A percentile compares a stretch with the other conserved stretches of the same genome.
Evolutionary conservation across 192 early-diverging fungal species (phyloP).

Genomic region (Backusella psychrophila): DNA sequence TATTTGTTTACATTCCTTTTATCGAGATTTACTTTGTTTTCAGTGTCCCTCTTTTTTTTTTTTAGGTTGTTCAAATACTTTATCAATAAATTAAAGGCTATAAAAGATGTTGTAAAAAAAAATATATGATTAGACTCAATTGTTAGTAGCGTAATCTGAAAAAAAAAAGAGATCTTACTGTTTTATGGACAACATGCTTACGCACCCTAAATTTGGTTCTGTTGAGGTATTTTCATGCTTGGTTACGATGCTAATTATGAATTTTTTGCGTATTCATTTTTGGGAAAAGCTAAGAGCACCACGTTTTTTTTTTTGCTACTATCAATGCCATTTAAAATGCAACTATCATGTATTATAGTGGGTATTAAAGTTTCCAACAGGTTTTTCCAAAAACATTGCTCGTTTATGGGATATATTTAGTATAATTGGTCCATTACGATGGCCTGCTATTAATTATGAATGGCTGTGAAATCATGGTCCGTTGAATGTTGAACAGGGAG

Average conservation of each 20-base stretch:
- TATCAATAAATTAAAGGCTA: background rate
- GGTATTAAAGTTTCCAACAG: background rate
- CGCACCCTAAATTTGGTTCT: background rate
- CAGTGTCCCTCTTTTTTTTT: background rate
- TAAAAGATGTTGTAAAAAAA: background rate
- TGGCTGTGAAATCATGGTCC: no score
- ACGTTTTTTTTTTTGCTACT: background rate
- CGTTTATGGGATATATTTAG: no score
- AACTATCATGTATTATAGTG: background rate
- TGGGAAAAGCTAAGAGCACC: background rate
- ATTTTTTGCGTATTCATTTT: background rate
- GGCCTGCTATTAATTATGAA: no score
- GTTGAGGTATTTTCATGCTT: background rate
- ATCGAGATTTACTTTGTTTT: background rate
- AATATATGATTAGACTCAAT: background rate
- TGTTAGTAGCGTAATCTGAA: background rate
- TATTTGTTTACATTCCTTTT: conserved; percentile 1
- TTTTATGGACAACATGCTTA: background rate
- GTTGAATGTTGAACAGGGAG: no score
- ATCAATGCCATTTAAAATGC: background rate
- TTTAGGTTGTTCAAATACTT: background rate
- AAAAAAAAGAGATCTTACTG: background rate
- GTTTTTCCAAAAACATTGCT: background rate
- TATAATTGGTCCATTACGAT: no score
- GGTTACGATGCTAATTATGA: background rate